phyloP scores from a whole-genome alignment of 768 basidiomycete species.

The Tylopilus cervinicoccineus region DNA sequence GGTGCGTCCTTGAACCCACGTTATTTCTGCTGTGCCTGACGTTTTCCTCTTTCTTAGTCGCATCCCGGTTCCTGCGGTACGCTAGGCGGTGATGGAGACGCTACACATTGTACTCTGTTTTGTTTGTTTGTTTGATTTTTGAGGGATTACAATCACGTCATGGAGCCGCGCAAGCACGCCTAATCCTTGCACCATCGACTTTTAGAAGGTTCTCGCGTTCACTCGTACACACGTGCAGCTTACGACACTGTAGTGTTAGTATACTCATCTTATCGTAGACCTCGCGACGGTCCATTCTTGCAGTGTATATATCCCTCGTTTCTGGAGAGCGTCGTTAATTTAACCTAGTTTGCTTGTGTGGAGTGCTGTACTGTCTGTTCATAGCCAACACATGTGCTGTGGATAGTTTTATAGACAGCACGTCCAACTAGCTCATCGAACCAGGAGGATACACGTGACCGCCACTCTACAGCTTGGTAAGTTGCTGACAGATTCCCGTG shows the following conservation, averaged over 20 bases:
- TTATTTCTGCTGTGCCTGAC: background rate
- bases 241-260: background rate
- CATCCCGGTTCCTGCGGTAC: constrained; percentile 68
- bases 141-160: background rate
- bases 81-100: constrained; percentile 46
- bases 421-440: no score
- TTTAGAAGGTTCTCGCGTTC: background rate
- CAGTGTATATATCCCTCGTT: background rate
- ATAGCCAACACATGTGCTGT: background rate
- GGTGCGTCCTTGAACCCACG: constrained; percentile 26
- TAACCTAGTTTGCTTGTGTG: background rate
- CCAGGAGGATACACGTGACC: background rate
- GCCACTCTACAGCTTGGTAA: background rate
- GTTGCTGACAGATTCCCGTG: constrained; percentile 8
- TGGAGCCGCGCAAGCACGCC: background rate
- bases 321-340: background rate
- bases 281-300: background rate
- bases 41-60: constrained; percentile 34
- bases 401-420: no score
- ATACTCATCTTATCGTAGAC: background rate
- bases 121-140: background rate
- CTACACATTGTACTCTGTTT: background rate
- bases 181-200: background rate
- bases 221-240: background rate
- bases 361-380: background rate